Evolutionary conservation across 2,329 filamentous ascomycete species (phyloP), one percentile per base, ranked within the genome.

Genomic region (Alternaria angustiovoidea): DNA sequence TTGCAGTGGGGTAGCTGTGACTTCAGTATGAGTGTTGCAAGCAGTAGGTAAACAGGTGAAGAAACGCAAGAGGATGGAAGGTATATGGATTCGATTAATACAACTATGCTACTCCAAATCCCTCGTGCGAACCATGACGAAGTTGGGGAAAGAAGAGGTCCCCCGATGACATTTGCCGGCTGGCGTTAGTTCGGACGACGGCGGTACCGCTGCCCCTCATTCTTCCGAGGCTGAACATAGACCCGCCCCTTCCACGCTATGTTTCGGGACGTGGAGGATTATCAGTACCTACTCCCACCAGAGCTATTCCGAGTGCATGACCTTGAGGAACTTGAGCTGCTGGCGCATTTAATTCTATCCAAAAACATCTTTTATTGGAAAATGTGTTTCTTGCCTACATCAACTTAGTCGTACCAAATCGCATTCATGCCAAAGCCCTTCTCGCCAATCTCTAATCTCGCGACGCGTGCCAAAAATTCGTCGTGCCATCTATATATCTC

Each of bases 351-450:
- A 5, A 20, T 55, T 36, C 30, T 36, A 36, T 6, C 18, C 7
- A 24, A 9, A 14, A 7, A 1, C n/a, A 4, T 34, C 18, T 7
- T n/a, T 7, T 1, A 36, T 7, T 22, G 18, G 14, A 14, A 36
- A 24, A 20, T 18, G 12, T 34, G 18, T 20, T 42, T 11, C 20
- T 24, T 14, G 39, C 39, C 18, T 51, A 6, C n/a, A 48, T 34
- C 6, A 71, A 63, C 9, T 73, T 71, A 92, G 79, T 96, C 91
- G 78, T 95, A 95, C 93, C 93, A 96, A 64, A 96, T 93, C n/a
- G 92, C 92, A 80, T 96, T 96, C 93, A 96, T 96, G 2, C 92
- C 92, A 76, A 96, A 96, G 1, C 93, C 93, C n/a, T 91, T 91
- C 81, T 96, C 93, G 6, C 89, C 88, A 38, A 96, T 89, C 68